A percentile compares a stretch with the other conserved stretches of the same genome.
These are phyloP conservation scores for Apium graveolens DNA, from an alignment of 129 eudicot species.

Conservation along the genomic window DNA sequence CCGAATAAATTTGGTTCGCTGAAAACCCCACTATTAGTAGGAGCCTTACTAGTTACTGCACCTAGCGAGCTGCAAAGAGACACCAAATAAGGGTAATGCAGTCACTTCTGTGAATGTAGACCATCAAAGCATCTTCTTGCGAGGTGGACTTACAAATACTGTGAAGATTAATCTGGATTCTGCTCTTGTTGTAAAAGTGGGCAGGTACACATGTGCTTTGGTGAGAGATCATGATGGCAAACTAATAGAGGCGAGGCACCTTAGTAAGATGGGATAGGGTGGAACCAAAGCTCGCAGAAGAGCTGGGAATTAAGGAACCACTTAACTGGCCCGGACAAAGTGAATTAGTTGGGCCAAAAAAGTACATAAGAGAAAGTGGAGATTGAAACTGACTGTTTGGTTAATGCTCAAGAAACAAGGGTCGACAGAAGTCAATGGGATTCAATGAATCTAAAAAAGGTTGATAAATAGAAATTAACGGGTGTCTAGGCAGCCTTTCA, in stretches of 20 bases:
- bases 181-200: background rate
- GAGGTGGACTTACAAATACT: background rate
- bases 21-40: background rate
- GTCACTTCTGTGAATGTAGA: background rate
- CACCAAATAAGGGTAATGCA: background rate
- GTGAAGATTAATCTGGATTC: background rate
- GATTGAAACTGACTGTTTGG: background rate
- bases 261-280: background rate
- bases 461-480: background rate
- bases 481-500: background rate
- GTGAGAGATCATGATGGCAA: background rate
- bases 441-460: background rate
- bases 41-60: background rate
- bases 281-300: background rate
- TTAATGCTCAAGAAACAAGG: background rate
- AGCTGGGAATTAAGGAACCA: background rate
- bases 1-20: background rate
- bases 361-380: background rate
- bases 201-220: background rate
- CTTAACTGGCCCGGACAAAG: background rate
- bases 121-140: background rate
- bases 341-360: background rate
- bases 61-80: background rate
- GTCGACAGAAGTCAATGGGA: background rate
- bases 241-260: background rate